Evolutionary conservation across 1,284 basidiomycete genomes (phyloP).

Genomic region (Inonotus hispidus): DNA sequence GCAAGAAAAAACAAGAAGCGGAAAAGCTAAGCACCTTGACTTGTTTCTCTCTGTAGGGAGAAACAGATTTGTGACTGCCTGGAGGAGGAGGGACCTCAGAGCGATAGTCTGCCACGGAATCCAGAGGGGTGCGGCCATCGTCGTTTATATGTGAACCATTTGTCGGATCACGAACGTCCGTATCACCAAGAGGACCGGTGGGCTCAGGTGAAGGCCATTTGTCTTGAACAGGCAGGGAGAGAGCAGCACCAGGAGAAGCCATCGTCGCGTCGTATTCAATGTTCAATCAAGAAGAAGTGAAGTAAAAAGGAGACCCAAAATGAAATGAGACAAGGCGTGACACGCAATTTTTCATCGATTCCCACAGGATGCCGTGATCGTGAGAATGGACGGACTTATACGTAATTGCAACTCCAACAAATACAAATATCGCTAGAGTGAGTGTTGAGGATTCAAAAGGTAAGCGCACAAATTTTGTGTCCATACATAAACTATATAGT

Average conservation of each 20-base stretch:
- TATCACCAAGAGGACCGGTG: slow-evolving; percentile 41
- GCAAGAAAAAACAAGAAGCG: slow-evolving; percentile 38
- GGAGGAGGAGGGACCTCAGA: slow-evolving; percentile 29
- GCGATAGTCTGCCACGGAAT: slow-evolving; percentile 43
- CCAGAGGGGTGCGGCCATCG: slow-evolving; percentile 28
- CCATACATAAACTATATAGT: neutral
- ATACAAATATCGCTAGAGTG: neutral
- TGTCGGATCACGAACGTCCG: slow-evolving; percentile 37
- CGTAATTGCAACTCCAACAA: neutral
- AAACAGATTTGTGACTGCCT: slow-evolving; percentile 38
- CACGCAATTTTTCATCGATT: neutral
- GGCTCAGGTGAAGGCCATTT: slow-evolving; percentile 54
- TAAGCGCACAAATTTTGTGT: neutral
- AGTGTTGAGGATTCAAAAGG: neutral
- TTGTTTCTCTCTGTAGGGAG: slow-evolving; percentile 70
- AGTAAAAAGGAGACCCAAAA: neutral
- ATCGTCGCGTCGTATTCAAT: slow-evolving; percentile 44
- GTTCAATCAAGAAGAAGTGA: neutral
- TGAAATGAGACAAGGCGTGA: neutral
- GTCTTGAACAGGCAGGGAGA: slow-evolving; percentile 32
- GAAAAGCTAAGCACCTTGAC: slow-evolving; percentile 79
- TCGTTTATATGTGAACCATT: slow-evolving; percentile 35
- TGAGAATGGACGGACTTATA: neutral
- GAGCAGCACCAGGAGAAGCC: slow-evolving; percentile 38
- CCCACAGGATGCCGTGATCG: neutral